These are phyloP conservation scores for Plectosphaerella sp. DNA, from an alignment of 2,329 filamentous ascomycete species.

Conservation along the genomic window DNA sequence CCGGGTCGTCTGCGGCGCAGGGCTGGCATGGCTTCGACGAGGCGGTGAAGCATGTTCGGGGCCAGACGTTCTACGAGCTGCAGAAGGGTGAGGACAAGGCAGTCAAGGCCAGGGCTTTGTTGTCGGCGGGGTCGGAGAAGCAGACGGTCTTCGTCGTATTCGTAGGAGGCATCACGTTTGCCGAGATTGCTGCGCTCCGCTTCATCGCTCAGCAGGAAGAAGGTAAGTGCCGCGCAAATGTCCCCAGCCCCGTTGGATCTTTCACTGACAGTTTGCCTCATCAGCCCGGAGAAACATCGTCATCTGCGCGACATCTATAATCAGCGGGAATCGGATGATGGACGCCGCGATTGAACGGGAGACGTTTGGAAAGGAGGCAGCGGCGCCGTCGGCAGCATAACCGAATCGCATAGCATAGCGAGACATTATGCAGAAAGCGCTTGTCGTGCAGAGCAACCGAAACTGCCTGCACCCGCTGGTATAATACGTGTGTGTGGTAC, in stretches of 20 bases:
- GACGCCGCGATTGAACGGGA: constrained; percentile 74
- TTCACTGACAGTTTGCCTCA: background rate
- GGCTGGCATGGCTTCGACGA: constrained; percentile 96
- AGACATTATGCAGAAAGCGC: background rate
- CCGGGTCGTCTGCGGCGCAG: constrained; percentile 46
- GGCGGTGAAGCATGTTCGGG: constrained; percentile 78
- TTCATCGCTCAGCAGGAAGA: constrained; percentile 85
- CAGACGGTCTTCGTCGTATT: constrained; percentile 97
- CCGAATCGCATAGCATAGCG: background rate
- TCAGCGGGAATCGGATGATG: constrained; percentile 88
- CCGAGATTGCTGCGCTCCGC: constrained; percentile 88
- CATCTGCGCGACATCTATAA: constrained; percentile 87
- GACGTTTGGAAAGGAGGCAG: constrained; percentile 47
- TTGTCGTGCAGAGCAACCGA: too few species aligned
- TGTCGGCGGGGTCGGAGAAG: constrained; percentile 69
- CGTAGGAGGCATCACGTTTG: constrained; percentile 92
- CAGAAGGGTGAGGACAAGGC: constrained; percentile 94
- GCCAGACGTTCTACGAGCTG: constrained; percentile 84
- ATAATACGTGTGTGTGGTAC: too few species aligned
- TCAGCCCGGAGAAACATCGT: constrained; percentile 74
- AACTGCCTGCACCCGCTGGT: too few species aligned
- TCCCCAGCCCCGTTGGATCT: background rate
- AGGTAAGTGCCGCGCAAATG: constrained; percentile 35
- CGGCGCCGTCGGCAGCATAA: background rate
- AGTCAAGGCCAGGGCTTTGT: constrained; percentile 75